Evolutionary conservation across 2,329 filamentous ascomycete species (phyloP).

Genomic region (Diplodia mutila): DNA sequence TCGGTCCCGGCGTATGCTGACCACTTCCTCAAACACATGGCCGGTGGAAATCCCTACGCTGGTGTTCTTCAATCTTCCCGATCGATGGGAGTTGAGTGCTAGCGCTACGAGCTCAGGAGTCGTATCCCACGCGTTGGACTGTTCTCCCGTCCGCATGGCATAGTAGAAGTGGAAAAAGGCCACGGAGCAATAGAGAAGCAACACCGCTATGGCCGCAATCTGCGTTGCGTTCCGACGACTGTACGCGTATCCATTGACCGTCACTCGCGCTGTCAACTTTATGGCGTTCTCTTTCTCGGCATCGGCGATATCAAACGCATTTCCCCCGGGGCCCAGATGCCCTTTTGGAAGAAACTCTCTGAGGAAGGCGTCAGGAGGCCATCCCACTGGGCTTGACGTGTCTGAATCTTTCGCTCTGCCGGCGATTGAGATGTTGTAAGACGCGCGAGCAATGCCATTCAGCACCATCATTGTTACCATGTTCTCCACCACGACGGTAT

Average conservation of each 20-base stretch:
- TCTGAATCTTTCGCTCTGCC: slow-evolving; percentile 1
- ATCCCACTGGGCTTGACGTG: not conserved
- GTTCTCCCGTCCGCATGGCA: not conserved
- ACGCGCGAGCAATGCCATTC: slow-evolving; percentile 1
- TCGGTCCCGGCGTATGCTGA: not conserved
- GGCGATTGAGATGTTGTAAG: not conserved
- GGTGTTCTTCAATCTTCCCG: not conserved
- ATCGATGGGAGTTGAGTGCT: not conserved
- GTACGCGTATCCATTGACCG: not conserved
- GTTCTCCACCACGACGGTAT: not conserved
- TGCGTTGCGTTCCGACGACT: not conserved
- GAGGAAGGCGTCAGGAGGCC: not conserved
- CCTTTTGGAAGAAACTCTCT: not conserved
- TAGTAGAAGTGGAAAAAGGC: not conserved
- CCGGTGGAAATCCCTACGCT: not conserved
- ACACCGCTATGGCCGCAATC: not conserved
- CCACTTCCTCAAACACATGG: not conserved
- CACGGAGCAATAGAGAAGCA: not conserved
- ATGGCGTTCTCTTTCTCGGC: not conserved
- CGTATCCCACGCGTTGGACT: slow-evolving; percentile 7
- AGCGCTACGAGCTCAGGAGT: slow-evolving; percentile 9
- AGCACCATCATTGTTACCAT: not conserved
- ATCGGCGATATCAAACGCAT: not conserved
- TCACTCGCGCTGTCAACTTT: not conserved
- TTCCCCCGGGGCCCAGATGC: not conserved